Conservation (phyloP, 306 rosid species). For the Casuarina cunninghamiana region DNA sequence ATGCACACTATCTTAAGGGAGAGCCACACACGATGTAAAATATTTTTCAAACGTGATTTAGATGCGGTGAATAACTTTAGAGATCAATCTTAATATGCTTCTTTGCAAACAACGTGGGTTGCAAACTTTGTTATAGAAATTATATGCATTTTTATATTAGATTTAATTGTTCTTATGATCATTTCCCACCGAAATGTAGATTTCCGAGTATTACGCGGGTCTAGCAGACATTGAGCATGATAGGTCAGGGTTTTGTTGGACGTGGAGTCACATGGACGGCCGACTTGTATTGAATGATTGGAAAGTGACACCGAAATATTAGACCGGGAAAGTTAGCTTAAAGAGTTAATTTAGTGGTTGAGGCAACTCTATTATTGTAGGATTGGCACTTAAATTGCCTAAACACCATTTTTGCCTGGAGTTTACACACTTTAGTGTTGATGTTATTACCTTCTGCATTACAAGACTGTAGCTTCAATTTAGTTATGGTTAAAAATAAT, state of each 20-base stretch:
- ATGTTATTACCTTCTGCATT: too few relatives aligned
- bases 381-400: too few relatives aligned
- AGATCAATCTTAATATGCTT: too few relatives aligned
- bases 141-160: background rate
- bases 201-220: slow-evolving; percentile 16
- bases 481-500: too few relatives aligned
- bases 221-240: slow-evolving; percentile 9
- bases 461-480: too few relatives aligned
- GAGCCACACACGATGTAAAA: background rate
- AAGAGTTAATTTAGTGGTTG: background rate
- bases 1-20: background rate
- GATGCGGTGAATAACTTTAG: too few relatives aligned
- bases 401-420: too few relatives aligned
- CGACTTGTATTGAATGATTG: slow-evolving; percentile 29
- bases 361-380: background rate
- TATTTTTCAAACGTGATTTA: too few relatives aligned
- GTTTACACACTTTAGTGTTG: too few relatives aligned
- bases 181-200: slow-evolving; percentile 7
- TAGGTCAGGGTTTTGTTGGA: slow-evolving; percentile 22
- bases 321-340: slow-evolving; percentile 5
- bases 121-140: too few relatives aligned
- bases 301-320: background rate
- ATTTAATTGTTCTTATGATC: background rate
- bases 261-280: slow-evolving; percentile 36
- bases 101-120: too few relatives aligned